A percentile compares a stretch with the other conserved stretches of the same genome.
Conservation (phyloP, 2,329 filamentous ascomycete genomes). For the Diaporthe sp. region DNA sequence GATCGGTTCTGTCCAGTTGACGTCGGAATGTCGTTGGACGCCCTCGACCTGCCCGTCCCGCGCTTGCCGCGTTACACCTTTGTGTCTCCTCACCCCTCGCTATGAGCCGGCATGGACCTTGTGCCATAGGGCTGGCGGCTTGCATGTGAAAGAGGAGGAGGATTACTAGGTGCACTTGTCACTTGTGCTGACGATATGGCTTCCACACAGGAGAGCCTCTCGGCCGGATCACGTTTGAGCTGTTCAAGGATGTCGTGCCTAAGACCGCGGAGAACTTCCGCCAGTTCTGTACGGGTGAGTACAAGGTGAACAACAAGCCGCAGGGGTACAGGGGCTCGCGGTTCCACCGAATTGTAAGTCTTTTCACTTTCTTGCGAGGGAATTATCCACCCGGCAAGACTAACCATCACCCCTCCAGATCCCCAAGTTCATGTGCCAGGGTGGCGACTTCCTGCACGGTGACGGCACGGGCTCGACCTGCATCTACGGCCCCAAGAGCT, state of each 20-base stretch:
- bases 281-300: conserved; percentile 95
- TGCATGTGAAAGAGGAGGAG: background rate
- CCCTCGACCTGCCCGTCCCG: background rate
- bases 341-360: conserved; percentile 89
- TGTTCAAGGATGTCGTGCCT: conserved; percentile 86
- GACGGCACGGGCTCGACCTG: conserved; percentile 89
- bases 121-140: background rate
- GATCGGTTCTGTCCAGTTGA: background rate
- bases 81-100: background rate
- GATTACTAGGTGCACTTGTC: background rate
- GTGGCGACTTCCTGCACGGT: conserved; percentile 93
- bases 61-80: background rate
- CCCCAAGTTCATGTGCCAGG: conserved; percentile 97
- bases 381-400: background rate
- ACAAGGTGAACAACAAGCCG: conserved; percentile 80
- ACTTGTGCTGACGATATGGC: background rate
- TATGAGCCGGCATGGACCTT: conserved; percentile 9
- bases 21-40: background rate
- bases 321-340: conserved; percentile 96
- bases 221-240: conserved; percentile 88
- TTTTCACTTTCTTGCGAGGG: background rate
- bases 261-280: conserved; percentile 97
- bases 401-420: conserved; percentile 66
- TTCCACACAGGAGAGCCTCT: conserved; percentile 77
- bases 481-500: conserved; percentile 87